Evolutionary conservation across 163 green algal species (phyloP).

Genomic region (Chloroidium sp.): DNA sequence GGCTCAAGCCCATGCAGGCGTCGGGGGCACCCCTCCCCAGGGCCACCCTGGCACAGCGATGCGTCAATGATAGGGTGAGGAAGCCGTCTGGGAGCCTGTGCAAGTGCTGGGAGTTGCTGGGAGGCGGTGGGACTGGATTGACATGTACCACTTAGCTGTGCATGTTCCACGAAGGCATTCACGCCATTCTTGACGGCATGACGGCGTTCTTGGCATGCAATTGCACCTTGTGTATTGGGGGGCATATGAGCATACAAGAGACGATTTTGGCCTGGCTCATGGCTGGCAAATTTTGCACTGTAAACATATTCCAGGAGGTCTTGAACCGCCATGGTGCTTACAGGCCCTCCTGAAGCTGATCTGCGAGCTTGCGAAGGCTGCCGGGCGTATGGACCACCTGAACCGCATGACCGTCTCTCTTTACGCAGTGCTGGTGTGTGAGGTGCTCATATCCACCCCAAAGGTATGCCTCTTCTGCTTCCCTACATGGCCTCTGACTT

Average conservation of each 20-base stretch:
- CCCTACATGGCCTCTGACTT: neutral
- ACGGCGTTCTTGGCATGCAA: too few relatives aligned
- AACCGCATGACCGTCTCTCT: slow-evolving; percentile 59
- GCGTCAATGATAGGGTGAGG: slow-evolving; percentile 43
- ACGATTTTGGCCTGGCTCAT: too few relatives aligned
- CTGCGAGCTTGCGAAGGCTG: slow-evolving; percentile 33
- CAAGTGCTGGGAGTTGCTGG: too few relatives aligned
- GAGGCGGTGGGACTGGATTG: too few relatives aligned
- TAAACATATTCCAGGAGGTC: too few relatives aligned
- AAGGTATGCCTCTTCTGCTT: neutral
- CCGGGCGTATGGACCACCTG: slow-evolving; percentile 7
- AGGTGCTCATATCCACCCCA: slow-evolving; percentile 35
- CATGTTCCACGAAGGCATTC: too few relatives aligned
- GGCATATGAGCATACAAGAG: too few relatives aligned
- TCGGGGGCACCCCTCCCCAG: slow-evolving; percentile 60
- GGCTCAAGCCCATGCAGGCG: slow-evolving; percentile 61
- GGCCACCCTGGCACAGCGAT: slow-evolving; percentile 51
- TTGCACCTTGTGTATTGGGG: too few relatives aligned
- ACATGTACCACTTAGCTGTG: too few relatives aligned
- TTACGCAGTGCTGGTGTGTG: slow-evolving; percentile 68
- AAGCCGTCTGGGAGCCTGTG: too few relatives aligned
- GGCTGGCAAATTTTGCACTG: too few relatives aligned
- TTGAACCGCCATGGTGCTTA: neutral
- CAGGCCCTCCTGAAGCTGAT: slow-evolving; percentile 58
- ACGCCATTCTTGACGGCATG: too few relatives aligned